Evolutionary conservation across 257 asterid species (phyloP), one percentile per base, ranked within the genome.

Genomic region (Solanum chilense): DNA sequence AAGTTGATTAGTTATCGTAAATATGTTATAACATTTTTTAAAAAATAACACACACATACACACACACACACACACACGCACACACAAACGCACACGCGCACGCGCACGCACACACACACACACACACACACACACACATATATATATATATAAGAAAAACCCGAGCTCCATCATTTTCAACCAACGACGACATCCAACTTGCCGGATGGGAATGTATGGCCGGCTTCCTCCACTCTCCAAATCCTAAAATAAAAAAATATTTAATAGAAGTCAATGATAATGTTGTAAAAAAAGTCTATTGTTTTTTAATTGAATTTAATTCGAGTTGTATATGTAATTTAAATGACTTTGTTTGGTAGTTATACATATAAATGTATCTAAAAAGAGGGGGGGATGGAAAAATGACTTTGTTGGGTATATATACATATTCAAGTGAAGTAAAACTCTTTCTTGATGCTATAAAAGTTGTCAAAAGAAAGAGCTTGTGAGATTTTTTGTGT

Each of bases 381-480:
- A 66, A 42, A 42, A 11, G 45, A 25, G 27, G n/a, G 8, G 16
- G n/a, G 15, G 16, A 1, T 29, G 7, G 15, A 27, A 29, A 15
- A 68, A 70, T 7, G 77, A 70, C 42, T 31, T 31, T 31, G 13
- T 29, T 15, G n/a, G 11, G 23, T 15, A 8, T 31, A 2, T 64
- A 11, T 5, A 25, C 33, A 7, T 7, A 70, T 12, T 31, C 42
- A 31, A 70, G 42, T 27, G 10, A 27, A 29, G 73, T 33, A 27
- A 62, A 62, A 11, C 10, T 15, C 76, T 69, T 69, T 9, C 39
- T 29, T 87, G 18, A 15, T 62, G 78, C 69, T 88, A 80, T 85
- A 87, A 74, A 88, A 87, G 47, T 41, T 86, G 18, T 88, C 82
- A 89, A 71, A 85, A 39, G 83, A 82, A 83, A 76, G 56, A 77